A percentile compares a stretch with the other conserved stretches of the same genome.
Evolutionary conservation across 345 rosid genomes (phyloP).

Genomic region (Populus euphratica): DNA sequence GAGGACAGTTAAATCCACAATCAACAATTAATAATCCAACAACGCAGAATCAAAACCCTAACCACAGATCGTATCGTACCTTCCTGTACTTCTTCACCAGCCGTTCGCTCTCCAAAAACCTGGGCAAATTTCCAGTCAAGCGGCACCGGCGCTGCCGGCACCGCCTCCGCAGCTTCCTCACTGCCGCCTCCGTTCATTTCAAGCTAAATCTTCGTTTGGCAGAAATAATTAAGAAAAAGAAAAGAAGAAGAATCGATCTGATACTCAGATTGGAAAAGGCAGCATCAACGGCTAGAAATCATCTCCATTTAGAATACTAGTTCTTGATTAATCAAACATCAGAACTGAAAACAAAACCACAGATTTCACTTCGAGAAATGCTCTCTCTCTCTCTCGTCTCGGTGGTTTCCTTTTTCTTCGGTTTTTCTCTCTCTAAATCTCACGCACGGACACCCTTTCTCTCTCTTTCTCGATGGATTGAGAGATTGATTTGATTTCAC

Average conservation of each 20-base stretch:
- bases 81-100: conserved; percentile 33
- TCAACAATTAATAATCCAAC: neutral
- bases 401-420: neutral
- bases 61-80: conserved; percentile 6
- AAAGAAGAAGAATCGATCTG: conserved; percentile 4
- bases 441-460: neutral
- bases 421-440: conserved; percentile 3
- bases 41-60: neutral
- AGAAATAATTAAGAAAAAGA: neutral
- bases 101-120: conserved; percentile 31
- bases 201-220: neutral
- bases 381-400: neutral
- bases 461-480: neutral
- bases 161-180: neutral
- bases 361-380: conserved; percentile 1
- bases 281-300: neutral
- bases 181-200: conserved; percentile 16
- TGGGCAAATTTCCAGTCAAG: conserved; percentile 34
- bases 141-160: conserved; percentile 14
- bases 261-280: neutral
- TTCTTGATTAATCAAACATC: conserved; percentile 5
- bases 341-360: conserved; percentile 3
- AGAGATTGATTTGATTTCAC: conserved; percentile 3
- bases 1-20: neutral
- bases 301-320: neutral